Evolutionary conservation across 164 flowering plant species (phyloP), one percentile per base, ranked within the genome.

Genomic region (Vitis riparia): DNA sequence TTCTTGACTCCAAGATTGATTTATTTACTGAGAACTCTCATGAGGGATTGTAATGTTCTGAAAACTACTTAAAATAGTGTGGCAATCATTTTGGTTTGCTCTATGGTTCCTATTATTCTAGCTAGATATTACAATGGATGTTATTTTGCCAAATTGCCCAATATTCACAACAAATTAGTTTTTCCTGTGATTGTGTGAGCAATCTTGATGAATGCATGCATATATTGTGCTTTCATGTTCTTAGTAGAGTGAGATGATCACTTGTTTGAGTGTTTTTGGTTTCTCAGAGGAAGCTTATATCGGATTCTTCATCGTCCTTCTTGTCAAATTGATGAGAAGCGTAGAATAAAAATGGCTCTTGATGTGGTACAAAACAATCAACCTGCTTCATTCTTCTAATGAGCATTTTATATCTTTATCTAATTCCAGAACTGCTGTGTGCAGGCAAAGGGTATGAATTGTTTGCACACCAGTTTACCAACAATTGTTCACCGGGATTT

Each of bases 391-490:
- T 27, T 37, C 37, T 19, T 44, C 47, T n/a, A 6, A 13, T 37
- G 5, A 5, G 52, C 23, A 37, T 62, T 66, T 3, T n/a, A 27
- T n/a, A 16, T 29, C 19, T 14, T 5, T 47, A 52, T 56, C 23
- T 44, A 56, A 49, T 62, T 5, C 49, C 13, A 48, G 55, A 51
- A 11, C 17, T 52, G 3, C 5, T 69, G 14, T 68, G 19, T 87
- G 80, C 84, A 96, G 99, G 97, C 99, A 29, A 91, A 78, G 77
- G 99, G 99, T 48, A 96, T 96, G 99, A 92, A 89, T 80, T 96
- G 98, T 82, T 85, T 96, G 83, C 99, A 96, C 72, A 75, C 91
- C 56, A 96, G 99, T 81, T 78, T 64, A 58, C 99, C 99, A 13
- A 93, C 97, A 74, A 88, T 96, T 76, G 99, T 95, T 71, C 99